Conservation (phyloP, 1,284 basidiomycete species). For the Fistulina hepatica region DNA sequence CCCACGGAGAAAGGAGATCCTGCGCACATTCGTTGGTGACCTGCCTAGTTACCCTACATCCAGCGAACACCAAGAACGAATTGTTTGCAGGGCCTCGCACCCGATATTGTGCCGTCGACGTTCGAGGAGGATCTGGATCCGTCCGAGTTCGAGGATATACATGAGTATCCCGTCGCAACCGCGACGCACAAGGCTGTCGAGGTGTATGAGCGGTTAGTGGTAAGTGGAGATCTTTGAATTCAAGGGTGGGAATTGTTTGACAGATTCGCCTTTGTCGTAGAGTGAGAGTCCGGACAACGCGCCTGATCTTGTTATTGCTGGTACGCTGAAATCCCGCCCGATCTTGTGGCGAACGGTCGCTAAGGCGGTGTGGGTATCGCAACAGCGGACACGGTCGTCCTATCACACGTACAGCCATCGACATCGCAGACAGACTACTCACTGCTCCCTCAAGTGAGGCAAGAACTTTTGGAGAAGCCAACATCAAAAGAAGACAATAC, state of each 20-base stretch:
- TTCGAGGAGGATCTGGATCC: slow-evolving; percentile 79
- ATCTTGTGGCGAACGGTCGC: no score
- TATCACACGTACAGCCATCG: slow-evolving; percentile 62
- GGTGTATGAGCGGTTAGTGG: slow-evolving; percentile 82
- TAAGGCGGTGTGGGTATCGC: no score
- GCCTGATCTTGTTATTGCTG: slow-evolving; percentile 89
- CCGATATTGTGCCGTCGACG: slow-evolving; percentile 81
- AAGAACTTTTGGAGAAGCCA: slow-evolving; percentile 88
- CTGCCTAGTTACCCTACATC: slow-evolving; percentile 8
- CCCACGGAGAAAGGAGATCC: slow-evolving; percentile 77
- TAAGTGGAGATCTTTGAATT: slow-evolving; percentile 27
- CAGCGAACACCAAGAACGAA: slow-evolving; percentile 4
- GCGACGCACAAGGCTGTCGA: slow-evolving; percentile 88
- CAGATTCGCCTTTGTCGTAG: slow-evolving; percentile 22
- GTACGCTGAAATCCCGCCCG: slow-evolving; percentile 28
- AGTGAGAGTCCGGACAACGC: slow-evolving; percentile 65
- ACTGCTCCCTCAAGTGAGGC: slow-evolving; percentile 34
- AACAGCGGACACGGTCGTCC: slow-evolving; percentile 88
- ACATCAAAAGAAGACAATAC: slow-evolving; percentile 71
- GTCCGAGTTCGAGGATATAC: slow-evolving; percentile 61
- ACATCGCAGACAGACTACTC: slow-evolving; percentile 41
- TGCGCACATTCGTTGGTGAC: slow-evolving; percentile 62
- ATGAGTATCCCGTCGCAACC: slow-evolving; percentile 91
- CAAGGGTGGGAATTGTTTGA: not conserved
- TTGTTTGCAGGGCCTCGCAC: slow-evolving; percentile 61